Evolutionary conservation across 2,329 filamentous ascomycete genomes (phyloP).

Genomic region (Graphilbum ipis-grandicollis): DNA sequence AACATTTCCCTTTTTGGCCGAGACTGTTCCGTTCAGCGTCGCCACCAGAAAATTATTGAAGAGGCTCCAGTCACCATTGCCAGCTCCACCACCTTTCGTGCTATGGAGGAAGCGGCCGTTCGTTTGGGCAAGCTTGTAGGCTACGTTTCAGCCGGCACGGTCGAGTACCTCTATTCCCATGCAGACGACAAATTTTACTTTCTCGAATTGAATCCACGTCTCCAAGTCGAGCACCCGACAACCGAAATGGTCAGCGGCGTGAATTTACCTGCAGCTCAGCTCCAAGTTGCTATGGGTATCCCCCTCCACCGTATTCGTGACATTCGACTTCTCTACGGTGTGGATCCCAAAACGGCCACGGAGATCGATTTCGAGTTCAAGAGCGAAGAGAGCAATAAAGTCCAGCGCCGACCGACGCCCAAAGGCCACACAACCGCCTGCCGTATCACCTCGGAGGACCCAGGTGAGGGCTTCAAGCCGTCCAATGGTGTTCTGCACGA

Average conservation of each 20-base stretch:
- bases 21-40: slow-evolving; percentile 95
- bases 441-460: slow-evolving; percentile 97
- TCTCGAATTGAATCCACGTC: slow-evolving; percentile 92
- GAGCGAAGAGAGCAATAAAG: slow-evolving; percentile 63
- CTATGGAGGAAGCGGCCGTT: slow-evolving; percentile 93
- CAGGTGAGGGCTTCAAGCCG: slow-evolving; percentile 97
- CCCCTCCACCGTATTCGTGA: slow-evolving; percentile 90
- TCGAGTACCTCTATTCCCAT: slow-evolving; percentile 98
- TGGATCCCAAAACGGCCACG: slow-evolving; percentile 70
- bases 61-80: slow-evolving; percentile 97
- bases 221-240: slow-evolving; percentile 97
- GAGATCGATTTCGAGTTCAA: slow-evolving; percentile 97
- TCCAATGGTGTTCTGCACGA: slow-evolving; percentile 99
- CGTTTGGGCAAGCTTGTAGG: slow-evolving; percentile 86
- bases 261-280: slow-evolving; percentile 89
- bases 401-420: slow-evolving; percentile 76
- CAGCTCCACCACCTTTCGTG: slow-evolving; percentile 71
- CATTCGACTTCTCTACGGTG: slow-evolving; percentile 89
- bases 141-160: slow-evolving; percentile 96
- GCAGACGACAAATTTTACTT: slow-evolving; percentile 99
- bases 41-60: slow-evolving; percentile 99
- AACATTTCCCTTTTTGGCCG: slow-evolving; percentile 97
- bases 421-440: slow-evolving; percentile 97
- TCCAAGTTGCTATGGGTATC: slow-evolving; percentile 97
- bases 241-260: slow-evolving; percentile 99